Conservation (phyloP, 805 yeast species). For the Wickerhamiella slavikovae region DNA sequence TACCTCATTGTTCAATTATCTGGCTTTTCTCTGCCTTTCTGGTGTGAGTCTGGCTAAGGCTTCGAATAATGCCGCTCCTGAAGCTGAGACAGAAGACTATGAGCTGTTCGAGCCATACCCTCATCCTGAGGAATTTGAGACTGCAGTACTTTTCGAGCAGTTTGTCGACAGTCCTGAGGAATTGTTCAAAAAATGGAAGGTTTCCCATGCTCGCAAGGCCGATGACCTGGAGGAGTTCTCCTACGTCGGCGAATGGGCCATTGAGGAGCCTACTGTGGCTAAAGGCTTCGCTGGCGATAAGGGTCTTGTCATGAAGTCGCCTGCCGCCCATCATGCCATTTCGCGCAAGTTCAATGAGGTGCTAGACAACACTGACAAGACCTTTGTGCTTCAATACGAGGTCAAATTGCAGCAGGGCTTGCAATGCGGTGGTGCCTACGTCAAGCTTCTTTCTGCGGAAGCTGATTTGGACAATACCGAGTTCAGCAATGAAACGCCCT, state of each 20-base stretch:
- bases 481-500: constrained; percentile 48
- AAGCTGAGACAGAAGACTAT: constrained; percentile 9
- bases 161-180: constrained; percentile 18
- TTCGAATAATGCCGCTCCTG: no score
- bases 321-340: constrained; percentile 70
- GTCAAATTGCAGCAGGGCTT: constrained; percentile 64
- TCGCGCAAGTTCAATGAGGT: constrained; percentile 36
- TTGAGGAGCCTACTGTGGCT: constrained; percentile 38
- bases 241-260: constrained; percentile 56
- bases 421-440: constrained; percentile 76
- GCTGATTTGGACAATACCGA: constrained; percentile 22
- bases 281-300: constrained; percentile 46
- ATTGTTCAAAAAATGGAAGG: constrained; percentile 26
- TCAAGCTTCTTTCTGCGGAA: constrained; percentile 41
- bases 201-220: constrained; percentile 28
- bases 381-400: constrained; percentile 75
- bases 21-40: no score
- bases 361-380: constrained; percentile 37
- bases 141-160: constrained; percentile 15
- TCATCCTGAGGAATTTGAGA: constrained; percentile 7
- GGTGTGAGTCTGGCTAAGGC: no score
- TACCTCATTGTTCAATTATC: no score
- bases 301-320: constrained; percentile 56
- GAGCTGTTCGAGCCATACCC: constrained; percentile 13
- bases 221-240: constrained; percentile 29